Evolutionary conservation across 2,329 filamentous ascomycete species (phyloP).

Genomic region (Curvularia verruculosa): DNA sequence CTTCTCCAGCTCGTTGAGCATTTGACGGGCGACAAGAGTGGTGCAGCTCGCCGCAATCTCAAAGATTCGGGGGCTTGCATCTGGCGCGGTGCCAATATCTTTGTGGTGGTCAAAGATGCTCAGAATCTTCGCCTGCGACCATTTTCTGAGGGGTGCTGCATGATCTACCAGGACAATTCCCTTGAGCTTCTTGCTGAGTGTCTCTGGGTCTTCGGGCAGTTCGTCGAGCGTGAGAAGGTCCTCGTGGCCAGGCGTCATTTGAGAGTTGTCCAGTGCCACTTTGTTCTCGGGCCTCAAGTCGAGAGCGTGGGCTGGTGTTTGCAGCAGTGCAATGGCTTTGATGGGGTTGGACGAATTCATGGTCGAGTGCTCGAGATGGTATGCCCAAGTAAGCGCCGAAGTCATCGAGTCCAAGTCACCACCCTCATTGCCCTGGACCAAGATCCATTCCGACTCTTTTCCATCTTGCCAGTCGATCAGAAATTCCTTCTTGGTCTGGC

Average conservation of each 20-base stretch:
- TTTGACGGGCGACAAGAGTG: constrained; percentile 54
- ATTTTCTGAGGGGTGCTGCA: constrained; percentile 51
- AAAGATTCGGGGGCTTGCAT: constrained; percentile 54
- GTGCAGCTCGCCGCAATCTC: constrained; percentile 55
- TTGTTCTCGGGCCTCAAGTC: constrained; percentile 58
- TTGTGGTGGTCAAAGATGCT: constrained; percentile 57
- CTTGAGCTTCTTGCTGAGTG: constrained; percentile 50
- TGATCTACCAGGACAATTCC: constrained; percentile 58
- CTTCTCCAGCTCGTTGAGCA: constrained; percentile 55
- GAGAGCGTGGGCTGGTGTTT: constrained; percentile 54
- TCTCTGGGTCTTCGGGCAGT: constrained; percentile 55
- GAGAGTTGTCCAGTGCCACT: constrained; percentile 52
- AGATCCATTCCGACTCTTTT: constrained; percentile 52
- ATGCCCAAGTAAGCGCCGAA: constrained; percentile 56
- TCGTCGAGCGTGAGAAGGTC: constrained; percentile 57
- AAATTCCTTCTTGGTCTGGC: constrained; percentile 55
- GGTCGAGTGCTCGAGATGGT: constrained; percentile 55
- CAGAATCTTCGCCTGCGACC: constrained; percentile 52
- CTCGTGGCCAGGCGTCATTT: constrained; percentile 55
- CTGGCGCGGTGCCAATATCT: constrained; percentile 51
- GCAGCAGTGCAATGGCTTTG: constrained; percentile 56
- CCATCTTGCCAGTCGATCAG: constrained; percentile 56
- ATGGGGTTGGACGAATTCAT: constrained; percentile 51
- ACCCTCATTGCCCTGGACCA: constrained; percentile 56
- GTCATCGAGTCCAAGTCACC: constrained; percentile 55